A percentile compares a stretch with the other conserved stretches of the same genome.
Conservation (phyloP, 192 early-diverging fungal species). For the Haplosporangium gracile region DNA sequence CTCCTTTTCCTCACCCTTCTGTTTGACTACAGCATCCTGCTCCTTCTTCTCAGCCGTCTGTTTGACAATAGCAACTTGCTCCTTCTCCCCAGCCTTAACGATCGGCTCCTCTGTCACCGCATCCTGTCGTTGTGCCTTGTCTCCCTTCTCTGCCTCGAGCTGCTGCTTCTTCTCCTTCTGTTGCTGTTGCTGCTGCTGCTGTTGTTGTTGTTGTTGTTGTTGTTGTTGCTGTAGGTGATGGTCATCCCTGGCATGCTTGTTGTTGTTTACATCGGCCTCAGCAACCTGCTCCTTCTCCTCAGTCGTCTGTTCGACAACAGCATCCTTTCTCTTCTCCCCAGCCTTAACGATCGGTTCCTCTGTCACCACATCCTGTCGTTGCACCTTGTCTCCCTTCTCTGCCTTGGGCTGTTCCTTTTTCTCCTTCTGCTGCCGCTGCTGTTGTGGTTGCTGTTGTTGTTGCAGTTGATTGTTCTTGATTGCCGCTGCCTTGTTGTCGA, state of each 20-base stretch:
- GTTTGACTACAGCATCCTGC: neutral
- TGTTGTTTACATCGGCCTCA: neutral
- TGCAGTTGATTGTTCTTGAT: neutral
- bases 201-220: neutral
- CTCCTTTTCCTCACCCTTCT: neutral
- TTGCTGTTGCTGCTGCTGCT: neutral
- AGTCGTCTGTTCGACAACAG: neutral
- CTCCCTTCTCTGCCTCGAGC: neutral
- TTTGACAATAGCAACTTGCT: neutral
- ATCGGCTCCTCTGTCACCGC: neutral
- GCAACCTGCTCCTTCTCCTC: neutral
- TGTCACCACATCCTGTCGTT: neutral
- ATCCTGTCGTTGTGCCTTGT: neutral
- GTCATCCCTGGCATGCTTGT: neutral
- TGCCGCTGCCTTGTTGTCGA: neutral
- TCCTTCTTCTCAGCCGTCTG: neutral
- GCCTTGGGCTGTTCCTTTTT: neutral
- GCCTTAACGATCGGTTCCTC: neutral
- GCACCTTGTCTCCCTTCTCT: neutral
- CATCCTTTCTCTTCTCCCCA: neutral
- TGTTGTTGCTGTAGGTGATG: neutral
- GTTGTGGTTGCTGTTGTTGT: neutral
- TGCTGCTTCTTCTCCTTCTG: neutral
- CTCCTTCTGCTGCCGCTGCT: neutral
- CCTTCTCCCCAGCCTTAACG: neutral